These are phyloP conservation scores for Corylus avellana DNA, from an alignment of 306 rosid species.

Conservation along the genomic window DNA sequence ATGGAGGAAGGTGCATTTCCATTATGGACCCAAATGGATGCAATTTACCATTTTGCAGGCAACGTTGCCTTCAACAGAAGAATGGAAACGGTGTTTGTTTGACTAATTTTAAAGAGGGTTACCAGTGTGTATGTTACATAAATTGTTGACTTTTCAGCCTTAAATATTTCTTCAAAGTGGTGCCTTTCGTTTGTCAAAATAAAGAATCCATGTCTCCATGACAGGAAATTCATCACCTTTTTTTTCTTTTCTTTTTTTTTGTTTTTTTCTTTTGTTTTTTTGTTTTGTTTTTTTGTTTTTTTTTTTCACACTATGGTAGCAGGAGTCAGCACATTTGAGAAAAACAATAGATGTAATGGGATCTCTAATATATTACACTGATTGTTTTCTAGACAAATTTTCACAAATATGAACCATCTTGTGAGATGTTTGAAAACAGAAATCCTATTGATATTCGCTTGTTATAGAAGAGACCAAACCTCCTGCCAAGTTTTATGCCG, in stretches of 20 bases:
- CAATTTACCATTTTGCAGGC: constrained; percentile 7
- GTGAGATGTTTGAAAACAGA: background rate
- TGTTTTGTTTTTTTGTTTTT: too few species aligned
- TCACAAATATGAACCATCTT: background rate
- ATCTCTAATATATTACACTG: background rate
- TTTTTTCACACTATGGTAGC: too few species aligned
- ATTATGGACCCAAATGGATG: constrained; percentile 16
- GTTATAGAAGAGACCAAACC: background rate
- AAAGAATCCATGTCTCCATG: too few species aligned
- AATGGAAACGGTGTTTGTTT: constrained; percentile 26
- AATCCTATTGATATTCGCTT: background rate
- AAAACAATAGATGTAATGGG: background rate
- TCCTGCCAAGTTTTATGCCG: background rate
- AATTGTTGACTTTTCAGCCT: constrained; percentile 1
- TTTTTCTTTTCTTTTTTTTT: too few species aligned
- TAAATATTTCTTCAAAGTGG: background rate
- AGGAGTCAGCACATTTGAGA: background rate
- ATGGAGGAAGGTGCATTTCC: constrained; percentile 13
- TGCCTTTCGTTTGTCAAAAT: background rate
- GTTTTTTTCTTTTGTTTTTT: too few species aligned
- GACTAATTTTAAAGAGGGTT: constrained; percentile 14
- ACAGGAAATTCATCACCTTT: too few species aligned
- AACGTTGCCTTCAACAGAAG: constrained; percentile 13
- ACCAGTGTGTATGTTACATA: constrained; percentile 12
- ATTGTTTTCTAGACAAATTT: too few species aligned